Evolutionary conservation across 2,329 filamentous ascomycete species (phyloP), one percentile per base, ranked within the genome.

Genomic region (Phaeosphaeria sp.): DNA sequence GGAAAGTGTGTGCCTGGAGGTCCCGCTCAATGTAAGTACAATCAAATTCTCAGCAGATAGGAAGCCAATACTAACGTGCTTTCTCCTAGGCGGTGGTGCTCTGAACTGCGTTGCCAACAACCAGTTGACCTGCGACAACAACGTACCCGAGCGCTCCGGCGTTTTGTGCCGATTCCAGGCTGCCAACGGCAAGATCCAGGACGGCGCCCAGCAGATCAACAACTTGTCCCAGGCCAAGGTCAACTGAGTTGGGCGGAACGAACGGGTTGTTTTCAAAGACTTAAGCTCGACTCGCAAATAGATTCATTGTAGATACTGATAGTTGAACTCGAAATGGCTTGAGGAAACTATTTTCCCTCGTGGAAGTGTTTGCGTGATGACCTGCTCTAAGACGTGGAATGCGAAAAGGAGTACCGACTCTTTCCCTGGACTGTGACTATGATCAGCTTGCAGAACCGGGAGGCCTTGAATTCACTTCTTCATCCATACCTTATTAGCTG

Each of bases 1-100:
- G 63, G 63, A 40, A 61, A 60, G 54, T 66, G 63, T 47, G 63
- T 66, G 25, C 63, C 63, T 27, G 60, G 60, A 51, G 63, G 63
- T 13, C 56, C 59, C 24, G 61, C 56, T 60, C 47, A 27, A 21
- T 64, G 59, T 61, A 59, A 59, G 61, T 62, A 30, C 22, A 27
- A 6, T 18, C 21, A 22, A 24, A 20, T 25, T 15, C 21, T 15
- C 18, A n/a, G 7, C 36, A 17, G 7, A 39, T 3, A 25, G n/a
- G 13, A 13, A 22, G 21, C 17, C 40, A 42, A 51, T 42, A 43
- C 55, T 54, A 13, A 57, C 45, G 3, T 39, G 7, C 7, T n/a
- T 6, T 46, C 22, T 11, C 9, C 13, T 24, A 63, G 61, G 61
- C 53, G 52, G 54, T 44, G 63, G 61, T 17, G 63, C 63, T 17